Evolutionary conservation across 805 yeast genomes (phyloP).

Genomic region (Saccharomycopsis sp.): DNA sequence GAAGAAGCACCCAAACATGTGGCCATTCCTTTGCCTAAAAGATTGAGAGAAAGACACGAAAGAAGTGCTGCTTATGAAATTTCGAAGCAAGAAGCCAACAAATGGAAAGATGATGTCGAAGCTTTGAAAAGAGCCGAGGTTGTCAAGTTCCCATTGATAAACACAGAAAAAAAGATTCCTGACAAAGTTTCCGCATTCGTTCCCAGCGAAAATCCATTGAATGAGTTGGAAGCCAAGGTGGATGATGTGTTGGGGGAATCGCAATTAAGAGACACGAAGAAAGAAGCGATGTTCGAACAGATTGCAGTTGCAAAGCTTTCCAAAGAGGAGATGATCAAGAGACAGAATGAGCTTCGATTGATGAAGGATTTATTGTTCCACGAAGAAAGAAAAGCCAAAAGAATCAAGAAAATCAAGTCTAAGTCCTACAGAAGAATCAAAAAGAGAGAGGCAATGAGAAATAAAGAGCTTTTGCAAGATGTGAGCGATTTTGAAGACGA

Average conservation of each 20-base stretch:
- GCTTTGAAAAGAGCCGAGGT: conserved; percentile 73
- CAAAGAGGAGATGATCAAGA: conserved; percentile 66
- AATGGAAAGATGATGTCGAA: conserved; percentile 82
- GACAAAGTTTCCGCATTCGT: conserved; percentile 49
- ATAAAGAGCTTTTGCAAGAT: conserved; percentile 60
- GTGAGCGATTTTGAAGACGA: conserved; percentile 41
- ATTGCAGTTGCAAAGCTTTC: conserved; percentile 75
- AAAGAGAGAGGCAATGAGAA: conserved; percentile 73
- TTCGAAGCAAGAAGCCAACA: conserved; percentile 75
- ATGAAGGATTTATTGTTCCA: conserved; percentile 97
- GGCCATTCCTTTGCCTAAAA: conserved; percentile 76
- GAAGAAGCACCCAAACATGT: conserved; percentile 42
- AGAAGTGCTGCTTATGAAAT: conserved; percentile 87
- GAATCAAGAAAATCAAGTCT: conserved; percentile 92
- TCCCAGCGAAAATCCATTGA: conserved; percentile 40
- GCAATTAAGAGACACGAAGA: conserved; percentile 60
- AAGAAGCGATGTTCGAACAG: conserved; percentile 82
- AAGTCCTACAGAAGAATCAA: conserved; percentile 81
- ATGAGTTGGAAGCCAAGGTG: conserved; percentile 63
- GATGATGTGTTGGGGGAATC: conserved; percentile 56
- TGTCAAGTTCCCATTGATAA: conserved; percentile 64
- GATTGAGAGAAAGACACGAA: conserved; percentile 80
- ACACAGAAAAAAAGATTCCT: conserved; percentile 35
- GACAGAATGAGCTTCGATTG: conserved; percentile 75
- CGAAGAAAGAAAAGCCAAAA: conserved; percentile 83